Conservation (phyloP, 441 rosid species). For the Raphanus hybrid region DNA sequence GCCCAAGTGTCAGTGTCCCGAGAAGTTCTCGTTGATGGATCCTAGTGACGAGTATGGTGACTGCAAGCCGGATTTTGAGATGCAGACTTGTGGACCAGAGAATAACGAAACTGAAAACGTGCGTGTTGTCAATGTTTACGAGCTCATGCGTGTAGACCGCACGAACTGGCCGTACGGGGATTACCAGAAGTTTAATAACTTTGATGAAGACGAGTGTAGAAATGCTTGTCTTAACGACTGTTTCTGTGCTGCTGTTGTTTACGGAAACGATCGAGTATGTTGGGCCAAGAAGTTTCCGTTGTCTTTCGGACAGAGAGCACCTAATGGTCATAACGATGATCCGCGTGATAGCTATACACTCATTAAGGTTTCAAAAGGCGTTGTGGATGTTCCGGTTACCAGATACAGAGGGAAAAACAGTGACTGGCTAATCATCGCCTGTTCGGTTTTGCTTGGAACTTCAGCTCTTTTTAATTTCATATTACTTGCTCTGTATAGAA, state of each 20-base stretch:
- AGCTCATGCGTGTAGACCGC: conserved; percentile 14
- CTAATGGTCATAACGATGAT: not conserved
- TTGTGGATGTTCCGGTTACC: not conserved
- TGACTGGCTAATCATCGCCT: conserved; percentile 17
- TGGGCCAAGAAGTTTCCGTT: conserved; percentile 45
- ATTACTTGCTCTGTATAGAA: not conserved
- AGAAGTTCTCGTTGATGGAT: conserved; percentile 39
- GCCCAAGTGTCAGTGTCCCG: conserved; percentile 46
- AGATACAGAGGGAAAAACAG: not conserved
- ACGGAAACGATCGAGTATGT: conserved; percentile 26
- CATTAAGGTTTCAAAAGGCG: conserved; percentile 34
- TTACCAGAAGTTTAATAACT: conserved; percentile 47
- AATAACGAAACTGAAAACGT: not conserved
- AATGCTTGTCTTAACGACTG: conserved; percentile 49
- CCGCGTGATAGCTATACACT: not conserved
- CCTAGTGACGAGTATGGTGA: conserved; percentile 38
- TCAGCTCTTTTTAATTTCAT: conserved; percentile 7
- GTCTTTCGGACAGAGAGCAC: conserved; percentile 27
- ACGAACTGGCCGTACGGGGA: conserved; percentile 41
- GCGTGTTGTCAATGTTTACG: not conserved
- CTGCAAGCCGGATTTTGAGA: conserved; percentile 42
- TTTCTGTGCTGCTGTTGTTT: conserved; percentile 47
- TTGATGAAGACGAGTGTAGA: conserved; percentile 28
- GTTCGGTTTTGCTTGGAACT: conserved; percentile 28
- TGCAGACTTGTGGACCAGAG: conserved; percentile 21